These are phyloP conservation scores for Apocynum venetum DNA, from an alignment of 257 asterid species.

Conservation along the genomic window DNA sequence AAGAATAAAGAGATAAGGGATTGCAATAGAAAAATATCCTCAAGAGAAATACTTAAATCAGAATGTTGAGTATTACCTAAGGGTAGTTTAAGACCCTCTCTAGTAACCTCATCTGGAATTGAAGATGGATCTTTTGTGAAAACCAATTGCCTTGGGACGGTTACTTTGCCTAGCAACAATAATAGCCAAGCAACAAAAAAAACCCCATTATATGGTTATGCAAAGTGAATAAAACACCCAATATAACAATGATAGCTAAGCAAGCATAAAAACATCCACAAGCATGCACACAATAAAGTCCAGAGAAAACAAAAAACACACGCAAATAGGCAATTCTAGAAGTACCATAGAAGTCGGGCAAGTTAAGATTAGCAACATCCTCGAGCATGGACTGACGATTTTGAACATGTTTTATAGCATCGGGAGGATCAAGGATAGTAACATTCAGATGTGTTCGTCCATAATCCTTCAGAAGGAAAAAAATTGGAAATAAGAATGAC, in stretches of 20 bases:
- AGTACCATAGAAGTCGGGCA: constrained; percentile 69
- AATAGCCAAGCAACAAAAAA: constrained; percentile 11
- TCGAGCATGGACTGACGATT: constrained; percentile 94
- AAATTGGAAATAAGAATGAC: constrained; percentile 1
- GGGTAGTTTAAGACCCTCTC: constrained; percentile 67
- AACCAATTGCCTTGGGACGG: constrained; percentile 81
- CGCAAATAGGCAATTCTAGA: background rate
- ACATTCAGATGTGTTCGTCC: constrained; percentile 74
- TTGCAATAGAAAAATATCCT: background rate
- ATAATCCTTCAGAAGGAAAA: constrained; percentile 57
- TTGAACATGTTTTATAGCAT: constrained; percentile 76
- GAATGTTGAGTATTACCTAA: constrained; percentile 41
- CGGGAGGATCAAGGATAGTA: constrained; percentile 91
- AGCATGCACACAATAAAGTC: too few relatives aligned
- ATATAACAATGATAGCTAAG: background rate
- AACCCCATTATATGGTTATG: background rate
- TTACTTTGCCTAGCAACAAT: constrained; percentile 48
- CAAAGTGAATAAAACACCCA: background rate
- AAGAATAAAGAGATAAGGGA: background rate
- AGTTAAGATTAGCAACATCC: constrained; percentile 71
- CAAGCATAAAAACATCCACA: background rate
- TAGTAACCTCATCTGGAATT: constrained; percentile 59
- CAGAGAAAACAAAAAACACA: background rate
- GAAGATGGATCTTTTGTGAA: constrained; percentile 54
- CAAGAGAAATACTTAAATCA: constrained; percentile 1